Evolutionary conservation across 2,329 filamentous ascomycete species (phyloP), one percentile per base, ranked within the genome.

Genomic region (Coniochaeta ligniaria): DNA sequence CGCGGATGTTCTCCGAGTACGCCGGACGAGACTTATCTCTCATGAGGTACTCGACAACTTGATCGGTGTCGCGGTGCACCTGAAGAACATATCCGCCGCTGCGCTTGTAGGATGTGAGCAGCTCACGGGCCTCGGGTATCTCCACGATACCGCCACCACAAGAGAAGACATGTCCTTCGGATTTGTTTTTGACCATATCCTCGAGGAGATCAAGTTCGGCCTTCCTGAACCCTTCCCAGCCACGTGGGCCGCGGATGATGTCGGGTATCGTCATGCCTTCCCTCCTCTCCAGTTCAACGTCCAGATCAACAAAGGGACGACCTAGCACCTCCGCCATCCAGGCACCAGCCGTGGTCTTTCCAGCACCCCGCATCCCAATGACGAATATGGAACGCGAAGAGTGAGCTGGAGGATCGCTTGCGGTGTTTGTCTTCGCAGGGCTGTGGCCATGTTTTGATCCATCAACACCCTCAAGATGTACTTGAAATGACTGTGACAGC

Each of bases 81-180:
- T 95, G 82, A 22, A 99, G 80, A 5, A 99, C 94, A 63, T 89
- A 88, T 6, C 95, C 95, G 38, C 92, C 92, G 62, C 78, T 83
- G 65, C 86, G 84, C 68, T 89, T 84, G 71, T 93, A 94, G 36
- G 88, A 81, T 28, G 82, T 79, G 38, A 99, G 84, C 31, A 96
- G 74, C 63, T 91, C 83, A 17, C 93, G 87, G 22, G 92, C 92
- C 68, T 89, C 88, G 1, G 89, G 84, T 0, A 85, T 90, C 73
- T 99, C 95, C 12, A 99, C 93, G 33, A 99, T 84, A 33, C 95
- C 95, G 50, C 95, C 95, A 59, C 95, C 95, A 66, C 94, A 98
- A 1, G 95, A 95, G 71, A 99, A 92, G 63, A 99, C 84, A 69
- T 96, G 81, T 4, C 89, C 89, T 2, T 81, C 83, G 1, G 90